Percentiles rank a stretch among this genome's conserved stretches.
Conservation (phyloP, 2,329 filamentous ascomycete genomes). For the Hypoxylon sp. region DNA sequence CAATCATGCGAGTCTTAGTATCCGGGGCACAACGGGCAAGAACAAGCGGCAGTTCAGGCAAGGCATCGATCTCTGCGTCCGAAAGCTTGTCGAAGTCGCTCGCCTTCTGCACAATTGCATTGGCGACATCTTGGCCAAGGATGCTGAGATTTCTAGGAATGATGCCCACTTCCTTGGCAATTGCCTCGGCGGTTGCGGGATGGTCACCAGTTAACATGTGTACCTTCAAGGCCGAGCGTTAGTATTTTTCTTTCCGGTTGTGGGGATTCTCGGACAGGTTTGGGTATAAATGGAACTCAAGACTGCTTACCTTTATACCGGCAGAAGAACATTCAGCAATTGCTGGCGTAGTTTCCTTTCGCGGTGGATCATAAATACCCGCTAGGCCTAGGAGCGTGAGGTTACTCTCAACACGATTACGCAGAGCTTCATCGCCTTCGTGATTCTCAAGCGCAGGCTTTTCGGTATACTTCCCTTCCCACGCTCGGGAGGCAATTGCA, state of each 20-base stretch:
- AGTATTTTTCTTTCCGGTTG: constrained; percentile 3
- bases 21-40: constrained; percentile 87
- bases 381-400: constrained; percentile 85
- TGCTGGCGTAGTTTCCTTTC: constrained; percentile 81
- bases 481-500: constrained; percentile 76
- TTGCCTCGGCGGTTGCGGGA: constrained; percentile 82
- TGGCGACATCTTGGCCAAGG: constrained; percentile 74
- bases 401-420: constrained; percentile 75
- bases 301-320: constrained; percentile 71
- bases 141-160: constrained; percentile 74
- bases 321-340: constrained; percentile 79
- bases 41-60: constrained; percentile 83
- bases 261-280: background rate
- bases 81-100: constrained; percentile 83
- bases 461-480: constrained; percentile 64
- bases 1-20: constrained; percentile 93
- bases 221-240: constrained; percentile 55
- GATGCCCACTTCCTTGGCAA: constrained; percentile 84
- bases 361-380: constrained; percentile 89
- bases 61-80: constrained; percentile 80
- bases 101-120: constrained; percentile 80
- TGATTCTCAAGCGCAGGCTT: constrained; percentile 42
- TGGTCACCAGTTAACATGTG: constrained; percentile 91
- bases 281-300: background rate
- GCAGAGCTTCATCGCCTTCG: constrained; percentile 63